These are phyloP conservation scores for Pleoardoris graminearum DNA, from an alignment of 2,329 filamentous ascomycete species.

Conservation along the genomic window DNA sequence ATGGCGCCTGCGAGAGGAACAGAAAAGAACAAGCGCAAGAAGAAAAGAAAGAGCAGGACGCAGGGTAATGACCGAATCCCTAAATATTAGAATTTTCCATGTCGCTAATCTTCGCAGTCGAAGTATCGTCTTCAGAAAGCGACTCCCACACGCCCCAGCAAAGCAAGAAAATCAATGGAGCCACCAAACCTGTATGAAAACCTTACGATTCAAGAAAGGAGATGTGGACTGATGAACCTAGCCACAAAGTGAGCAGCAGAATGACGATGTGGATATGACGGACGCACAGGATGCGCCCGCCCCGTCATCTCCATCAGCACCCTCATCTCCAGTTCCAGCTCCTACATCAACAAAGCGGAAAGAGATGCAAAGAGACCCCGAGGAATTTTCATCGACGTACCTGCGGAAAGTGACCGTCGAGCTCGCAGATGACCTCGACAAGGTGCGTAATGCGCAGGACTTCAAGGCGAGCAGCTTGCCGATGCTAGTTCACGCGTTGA, in stretches of 20 bases:
- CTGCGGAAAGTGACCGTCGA: conserved; percentile 70
- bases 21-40: conserved; percentile 31
- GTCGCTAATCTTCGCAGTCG: conserved; percentile 17
- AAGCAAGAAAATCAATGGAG: conserved; percentile 17
- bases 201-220: not conserved
- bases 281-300: conserved; percentile 13
- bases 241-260: not conserved
- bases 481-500: conserved; percentile 68
- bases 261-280: conserved; percentile 24
- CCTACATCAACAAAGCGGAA: conserved; percentile 7
- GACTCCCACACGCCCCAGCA: conserved; percentile 35
- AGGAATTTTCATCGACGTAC: conserved; percentile 66
- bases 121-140: conserved; percentile 34
- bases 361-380: conserved; percentile 11
- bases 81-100: not conserved
- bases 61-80: conserved; percentile 21
- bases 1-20: conserved; percentile 29
- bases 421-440: conserved; percentile 74
- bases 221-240: not conserved
- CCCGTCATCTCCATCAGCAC: conserved; percentile 2
- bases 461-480: conserved; percentile 66
- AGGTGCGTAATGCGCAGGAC: conserved; percentile 68
- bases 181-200: not conserved
- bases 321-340: conserved; percentile 8
- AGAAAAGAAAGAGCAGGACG: conserved; percentile 38